These are phyloP conservation scores for Dichomitus squalens DNA, from an alignment of 1,284 basidiomycete genomes.

Conservation along the genomic window DNA sequence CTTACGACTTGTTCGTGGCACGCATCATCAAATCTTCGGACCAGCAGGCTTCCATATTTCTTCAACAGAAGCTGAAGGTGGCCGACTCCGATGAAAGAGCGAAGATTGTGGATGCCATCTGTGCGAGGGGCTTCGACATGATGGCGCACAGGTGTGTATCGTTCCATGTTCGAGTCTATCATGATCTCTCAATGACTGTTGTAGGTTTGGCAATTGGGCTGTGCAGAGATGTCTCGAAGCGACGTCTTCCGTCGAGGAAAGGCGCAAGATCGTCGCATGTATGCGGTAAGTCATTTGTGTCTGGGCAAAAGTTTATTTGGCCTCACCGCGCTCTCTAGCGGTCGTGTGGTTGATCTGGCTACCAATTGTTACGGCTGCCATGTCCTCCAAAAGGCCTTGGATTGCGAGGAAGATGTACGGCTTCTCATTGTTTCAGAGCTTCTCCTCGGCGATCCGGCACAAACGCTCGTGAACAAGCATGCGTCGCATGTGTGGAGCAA, in stretches of 20 bases:
- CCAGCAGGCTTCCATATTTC: conserved; percentile 85
- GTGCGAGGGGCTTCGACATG: conserved; percentile 80
- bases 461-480: conserved; percentile 84
- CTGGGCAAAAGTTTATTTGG: background rate
- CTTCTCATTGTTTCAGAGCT: conserved; percentile 80
- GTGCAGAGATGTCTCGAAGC: conserved; percentile 82
- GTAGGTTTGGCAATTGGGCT: conserved; percentile 84
- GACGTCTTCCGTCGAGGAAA: conserved; percentile 67
- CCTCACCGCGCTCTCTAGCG: conserved; percentile 42
- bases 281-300: conserved; percentile 60
- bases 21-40: conserved; percentile 85
- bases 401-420: conserved; percentile 82
- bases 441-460: conserved; percentile 75
- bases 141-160: conserved; percentile 74
- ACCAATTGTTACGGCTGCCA: conserved; percentile 87
- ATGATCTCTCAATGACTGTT: background rate
- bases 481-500: conserved; percentile 89
- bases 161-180: conserved; percentile 3
- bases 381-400: conserved; percentile 84
- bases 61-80: conserved; percentile 85
- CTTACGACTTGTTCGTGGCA: conserved; percentile 75
- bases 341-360: conserved; percentile 79
- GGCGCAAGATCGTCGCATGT: conserved; percentile 75
- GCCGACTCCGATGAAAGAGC: conserved; percentile 74
- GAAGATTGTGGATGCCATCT: conserved; percentile 84